Base-by-base conservation (phyloP, 371 early-diverging fungal species). In the Lichtheimia corymbifera region DNA sequence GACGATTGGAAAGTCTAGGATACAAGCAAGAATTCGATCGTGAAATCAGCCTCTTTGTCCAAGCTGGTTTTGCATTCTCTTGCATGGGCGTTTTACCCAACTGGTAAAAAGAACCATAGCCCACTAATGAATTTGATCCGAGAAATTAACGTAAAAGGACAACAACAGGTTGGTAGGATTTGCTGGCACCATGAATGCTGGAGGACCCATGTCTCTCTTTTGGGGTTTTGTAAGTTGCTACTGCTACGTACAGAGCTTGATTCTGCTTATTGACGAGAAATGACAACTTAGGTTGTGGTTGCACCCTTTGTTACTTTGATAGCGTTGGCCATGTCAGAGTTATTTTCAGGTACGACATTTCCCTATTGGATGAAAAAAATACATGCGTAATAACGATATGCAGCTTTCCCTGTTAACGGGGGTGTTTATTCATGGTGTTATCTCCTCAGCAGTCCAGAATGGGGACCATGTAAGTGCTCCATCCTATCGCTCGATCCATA, bases 261-360 rank as follows among this genome's bases (percentile, higher is more conserved):
- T n/a, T n/a, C n/a, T n/a, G 22, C 22, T 22, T 22, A 22, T 22
- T 22, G 22, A 22, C 22, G 22, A 22, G 1, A 22, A 22, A 22
- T 22, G 22, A 22, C 17, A 14, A 12, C 15, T 6, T 72, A 74
- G 77, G 24, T 77, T 22, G 64, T 71, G 4, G 70, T 74, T 0
- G 56, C 67, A 5, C 71, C 70, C 1, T 74, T 78, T 67, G 73
- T 74, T 11, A 60, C 57, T 24, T 73, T 71, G 50, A 74, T 78
- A 25, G 75, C 67, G 4, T 50, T 78, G 2, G 66, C 70, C 4
- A 78, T 78, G 72, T 62, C 75, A 12, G 78, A 78, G 53, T 63
- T 78, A 11, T 68, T 76, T 12, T 73, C 73, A 35, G 63, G 63
- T 63, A 58, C 14, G 35, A 1, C 1, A 9, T 35, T 35, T 9